Conservation (phyloP, 441 rosid species). For the Adansonia rubrostipa region DNA sequence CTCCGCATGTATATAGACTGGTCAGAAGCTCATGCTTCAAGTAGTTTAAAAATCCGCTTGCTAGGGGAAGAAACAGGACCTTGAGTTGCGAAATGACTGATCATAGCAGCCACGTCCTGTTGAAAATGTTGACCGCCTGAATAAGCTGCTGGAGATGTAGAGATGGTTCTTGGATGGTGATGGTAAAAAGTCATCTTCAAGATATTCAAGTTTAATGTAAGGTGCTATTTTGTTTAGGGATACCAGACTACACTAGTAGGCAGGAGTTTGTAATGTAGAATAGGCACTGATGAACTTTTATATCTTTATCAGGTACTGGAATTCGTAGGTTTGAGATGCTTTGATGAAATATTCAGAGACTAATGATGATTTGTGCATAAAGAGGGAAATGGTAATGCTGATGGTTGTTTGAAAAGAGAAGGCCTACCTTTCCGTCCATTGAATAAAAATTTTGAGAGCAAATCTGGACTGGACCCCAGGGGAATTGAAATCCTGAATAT, state of each 20-base stretch:
- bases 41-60: conserved; percentile 20
- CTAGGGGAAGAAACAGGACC: conserved; percentile 28
- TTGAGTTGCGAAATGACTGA: conserved; percentile 7
- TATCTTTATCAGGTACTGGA: neutral
- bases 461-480: no score
- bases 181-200: conserved; percentile 25
- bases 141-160: conserved; percentile 37
- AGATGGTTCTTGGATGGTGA: conserved; percentile 22
- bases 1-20: conserved; percentile 24
- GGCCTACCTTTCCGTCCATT: no score
- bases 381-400: no score
- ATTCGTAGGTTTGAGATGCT: neutral
- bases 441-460: no score
- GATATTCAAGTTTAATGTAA: conserved; percentile 8
- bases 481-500: no score
- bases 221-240: neutral
- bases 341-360: neutral
- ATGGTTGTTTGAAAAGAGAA: neutral
- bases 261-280: neutral
- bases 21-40: conserved; percentile 26
- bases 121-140: conserved; percentile 14
- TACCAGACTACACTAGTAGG: neutral
- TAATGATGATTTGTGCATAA: neutral
- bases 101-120: conserved; percentile 13
- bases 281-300: neutral